Evolutionary conservation across 2,329 filamentous ascomycete genomes (phyloP), one percentile per base, ranked within the genome.

Genomic region (Scedosporium aurantiacum): DNA sequence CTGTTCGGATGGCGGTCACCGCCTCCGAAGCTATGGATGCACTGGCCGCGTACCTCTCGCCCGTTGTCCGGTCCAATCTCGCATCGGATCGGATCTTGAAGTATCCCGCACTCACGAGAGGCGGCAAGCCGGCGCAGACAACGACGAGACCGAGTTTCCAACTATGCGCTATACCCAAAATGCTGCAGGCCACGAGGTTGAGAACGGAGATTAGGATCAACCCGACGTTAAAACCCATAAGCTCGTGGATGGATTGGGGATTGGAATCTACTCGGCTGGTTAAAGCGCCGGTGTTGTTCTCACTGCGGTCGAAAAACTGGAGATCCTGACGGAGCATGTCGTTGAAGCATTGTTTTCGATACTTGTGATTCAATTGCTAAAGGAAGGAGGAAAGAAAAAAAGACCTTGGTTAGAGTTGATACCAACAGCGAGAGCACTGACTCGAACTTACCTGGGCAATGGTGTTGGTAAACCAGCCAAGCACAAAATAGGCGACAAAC

Each of bases 321-420:
- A 85, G 80, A 63, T 83, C 79, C 66, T 85, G 82, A 21, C 77
- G 74, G 5, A 85, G 72, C 1, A 82, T 78, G 57, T 78, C 80
- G 56, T 76, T 72, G 61, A 86, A 76, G n/a, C 76, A 67, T 56
- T 77, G 73, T 7, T 66, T 63, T 1, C 75, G 73, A 43, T 75
- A 67, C 3, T 63, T 57, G 10, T 66, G 65, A 16, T 62, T 64
- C 2, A 66, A 28, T 25, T 62, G 45, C 64, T 65, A n/a, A 27
- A 43, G 18, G 21, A 16, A n/a, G 40, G 32, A n/a, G 18, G 27
- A n/a, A n/a, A n/a, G 32, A 41, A 27, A 8, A 25, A 25, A 10
- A 12, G 32, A 12, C 32, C 10, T 12, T 8, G 32, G 32, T 37
- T 10, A 37, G 32, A 37, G 32, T 37, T 37, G 1, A 12, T 12